Evolutionary conservation across 176 grass and related monocot genomes (phyloP).

Genomic region (Musa schizocarpa): DNA sequence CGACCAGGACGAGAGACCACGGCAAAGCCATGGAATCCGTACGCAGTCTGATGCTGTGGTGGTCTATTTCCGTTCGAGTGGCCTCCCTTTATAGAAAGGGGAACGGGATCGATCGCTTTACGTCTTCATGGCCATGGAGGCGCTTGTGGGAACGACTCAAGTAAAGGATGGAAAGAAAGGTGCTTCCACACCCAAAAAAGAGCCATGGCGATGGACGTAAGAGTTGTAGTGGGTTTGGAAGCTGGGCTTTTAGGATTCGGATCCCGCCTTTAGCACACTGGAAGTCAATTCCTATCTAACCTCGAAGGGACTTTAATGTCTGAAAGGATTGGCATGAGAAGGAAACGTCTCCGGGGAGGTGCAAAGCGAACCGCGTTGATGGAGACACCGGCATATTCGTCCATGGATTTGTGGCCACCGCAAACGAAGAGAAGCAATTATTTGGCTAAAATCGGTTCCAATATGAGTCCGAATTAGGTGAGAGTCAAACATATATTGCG

Average conservation of each 20-base stretch:
- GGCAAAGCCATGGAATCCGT: not conserved
- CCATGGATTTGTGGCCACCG: no score
- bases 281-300: not conserved
- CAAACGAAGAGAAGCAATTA: no score
- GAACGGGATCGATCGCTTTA: not conserved
- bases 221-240: no score
- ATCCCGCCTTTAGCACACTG: not conserved
- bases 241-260: no score
- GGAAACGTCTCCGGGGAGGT: not conserved
- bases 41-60: not conserved
- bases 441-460: no score
- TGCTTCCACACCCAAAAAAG: no score
- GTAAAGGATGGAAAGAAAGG: no score
- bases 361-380: not conserved
- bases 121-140: no score
- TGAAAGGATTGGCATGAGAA: not conserved
- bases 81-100: not conserved
- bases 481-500: no score
- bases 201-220: no score
- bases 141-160: no score
- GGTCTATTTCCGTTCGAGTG: not conserved
- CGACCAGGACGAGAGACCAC: not conserved
- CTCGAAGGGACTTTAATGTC: not conserved
- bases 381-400: not conserved
- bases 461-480: no score